Conservation (phyloP, 2,329 filamentous ascomycete species). For the Aspergillus novoparasiticus region DNA sequence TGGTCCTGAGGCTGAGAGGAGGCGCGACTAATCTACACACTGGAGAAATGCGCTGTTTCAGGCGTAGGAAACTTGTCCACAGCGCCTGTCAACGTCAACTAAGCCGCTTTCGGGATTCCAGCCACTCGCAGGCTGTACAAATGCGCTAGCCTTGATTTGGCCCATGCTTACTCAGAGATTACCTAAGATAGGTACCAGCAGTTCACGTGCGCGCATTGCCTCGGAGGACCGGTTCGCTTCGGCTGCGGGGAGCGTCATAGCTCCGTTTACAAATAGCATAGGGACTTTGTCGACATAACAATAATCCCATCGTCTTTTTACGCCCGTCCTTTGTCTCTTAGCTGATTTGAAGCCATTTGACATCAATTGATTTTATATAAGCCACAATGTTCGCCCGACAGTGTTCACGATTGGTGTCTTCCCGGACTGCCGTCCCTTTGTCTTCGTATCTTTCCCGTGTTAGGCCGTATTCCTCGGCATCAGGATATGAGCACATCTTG, state of each 20-base stretch:
- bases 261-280: slow-evolving; percentile 8
- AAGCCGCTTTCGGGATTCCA: slow-evolving; percentile 17
- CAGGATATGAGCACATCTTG: slow-evolving; percentile 77
- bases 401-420: slow-evolving; percentile 63
- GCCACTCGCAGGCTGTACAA: slow-evolving; percentile 18
- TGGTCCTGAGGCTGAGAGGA: neutral
- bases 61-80: slow-evolving; percentile 39
- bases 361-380: neutral
- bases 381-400: slow-evolving; percentile 47
- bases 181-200: neutral
- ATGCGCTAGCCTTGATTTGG: neutral
- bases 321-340: neutral
- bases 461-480: slow-evolving; percentile 46
- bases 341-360: neutral
- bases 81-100: slow-evolving; percentile 19
- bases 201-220: slow-evolving; percentile 19
- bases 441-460: slow-evolving; percentile 38
- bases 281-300: neutral
- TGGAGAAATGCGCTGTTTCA: slow-evolving; percentile 17
- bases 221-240: slow-evolving; percentile 19
- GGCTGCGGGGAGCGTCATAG: slow-evolving; percentile 23
- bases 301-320: neutral
- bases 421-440: slow-evolving; percentile 49
- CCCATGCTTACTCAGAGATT: slow-evolving; percentile 1
- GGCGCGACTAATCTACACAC: neutral